Evolutionary conservation across 2,329 filamentous ascomycete genomes (phyloP).

Genomic region (Cladosporium velox): DNA sequence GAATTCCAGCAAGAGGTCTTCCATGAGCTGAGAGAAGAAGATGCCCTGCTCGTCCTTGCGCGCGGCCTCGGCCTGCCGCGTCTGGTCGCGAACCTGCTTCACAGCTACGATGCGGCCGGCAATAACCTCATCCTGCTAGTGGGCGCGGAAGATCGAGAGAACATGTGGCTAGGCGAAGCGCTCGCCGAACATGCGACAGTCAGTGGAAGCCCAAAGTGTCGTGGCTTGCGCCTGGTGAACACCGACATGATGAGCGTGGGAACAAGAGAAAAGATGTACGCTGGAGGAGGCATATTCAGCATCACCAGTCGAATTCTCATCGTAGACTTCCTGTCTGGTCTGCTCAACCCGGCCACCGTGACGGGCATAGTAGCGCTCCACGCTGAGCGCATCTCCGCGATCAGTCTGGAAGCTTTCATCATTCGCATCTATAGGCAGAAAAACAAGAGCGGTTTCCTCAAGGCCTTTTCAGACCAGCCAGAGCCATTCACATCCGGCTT

Average conservation of each 20-base stretch:
- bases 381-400: constrained; percentile 81
- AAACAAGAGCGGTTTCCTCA: constrained; percentile 91
- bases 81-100: constrained; percentile 91
- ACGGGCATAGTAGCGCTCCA: constrained; percentile 87
- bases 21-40: constrained; percentile 82
- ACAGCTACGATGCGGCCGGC: constrained; percentile 93
- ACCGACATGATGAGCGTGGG: constrained; percentile 89
- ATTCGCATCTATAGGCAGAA: constrained; percentile 89
- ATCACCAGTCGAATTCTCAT: constrained; percentile 94
- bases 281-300: constrained; percentile 86
- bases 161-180: constrained; percentile 95
- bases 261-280: constrained; percentile 88
- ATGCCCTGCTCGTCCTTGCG: constrained; percentile 90
- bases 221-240: constrained; percentile 88
- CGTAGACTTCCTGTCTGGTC: constrained; percentile 82
- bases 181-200: constrained; percentile 93
- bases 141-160: constrained; percentile 88
- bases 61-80: constrained; percentile 89
- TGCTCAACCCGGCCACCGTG: constrained; percentile 80
- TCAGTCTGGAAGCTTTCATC: constrained; percentile 92
- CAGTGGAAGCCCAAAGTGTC: constrained; percentile 76
- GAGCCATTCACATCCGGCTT: constrained; percentile 89
- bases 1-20: constrained; percentile 96
- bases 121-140: constrained; percentile 90
- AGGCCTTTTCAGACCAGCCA: constrained; percentile 92